Evolutionary conservation across 2,329 filamentous ascomycete genomes (phyloP), one percentile per base, ranked within the genome.

Genomic region (Beauveria caledonica): DNA sequence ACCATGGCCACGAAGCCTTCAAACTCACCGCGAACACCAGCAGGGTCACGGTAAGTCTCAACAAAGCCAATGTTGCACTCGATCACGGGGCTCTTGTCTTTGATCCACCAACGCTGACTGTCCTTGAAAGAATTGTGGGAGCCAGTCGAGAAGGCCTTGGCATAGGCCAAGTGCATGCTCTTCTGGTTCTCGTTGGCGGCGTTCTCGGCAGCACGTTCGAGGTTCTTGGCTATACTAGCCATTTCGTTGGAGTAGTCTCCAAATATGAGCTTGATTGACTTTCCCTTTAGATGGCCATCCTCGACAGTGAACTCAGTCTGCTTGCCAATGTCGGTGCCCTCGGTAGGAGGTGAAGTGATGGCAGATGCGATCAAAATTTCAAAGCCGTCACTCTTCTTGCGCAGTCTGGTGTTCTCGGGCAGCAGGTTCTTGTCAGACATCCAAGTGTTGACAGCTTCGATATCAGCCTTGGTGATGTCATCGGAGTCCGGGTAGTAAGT

Each of bases 11-110:
- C 89, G 69, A 94, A 92, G 2, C 90, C 90, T 73, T 94, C 89
- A 86, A 89, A 95, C 71, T 94, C 90, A 62, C 87, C 89, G 64
- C 90, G 82, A 36, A 92, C 84, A 62, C 90, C 90, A 62, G 88
- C 86, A 33, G 90, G 90, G 69, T 95, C 90, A 66, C 90, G 80
- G 71, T 94, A 94, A 0, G 89, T 92, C 76, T 94, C 90, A 56
- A 94, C 88, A 69, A 94, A 94, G 1, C 90, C 90, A 66, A 93
- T 82, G 71, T 93, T 91, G 49, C 82, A 87, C 73, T 94, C 90
- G 39, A 95, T 84, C 74, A 83, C 85, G 4, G 90, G 90, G 21
- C 87, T 86, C 72, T 92, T 90, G 70, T 95, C 89, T 68, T 86
- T 85, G 65, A 94, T 90, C 90, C 90, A 94, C 68, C 82, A 83